Base-by-base conservation (phyloP, 2,329 filamentous ascomycete species). In the Clarireedia paspali region DNA sequence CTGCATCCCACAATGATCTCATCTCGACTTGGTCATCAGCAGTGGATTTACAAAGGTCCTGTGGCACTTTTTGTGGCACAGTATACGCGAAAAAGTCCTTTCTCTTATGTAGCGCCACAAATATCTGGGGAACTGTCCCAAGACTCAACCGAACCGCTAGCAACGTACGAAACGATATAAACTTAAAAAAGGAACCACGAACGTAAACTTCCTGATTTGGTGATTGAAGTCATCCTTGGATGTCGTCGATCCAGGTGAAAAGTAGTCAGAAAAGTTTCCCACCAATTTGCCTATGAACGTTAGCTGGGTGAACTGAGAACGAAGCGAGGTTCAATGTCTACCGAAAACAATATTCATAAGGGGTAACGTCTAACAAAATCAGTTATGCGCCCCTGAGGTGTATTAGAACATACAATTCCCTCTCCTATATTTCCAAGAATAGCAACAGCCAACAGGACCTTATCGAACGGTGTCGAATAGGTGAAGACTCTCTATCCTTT, bases 321-420 rank as follows among this genome's bases (percentile, higher is more conserved):
- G 20, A n/a, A 20, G 27, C 15, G 17, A 2, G 27, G 4, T 1
- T n/a, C 5, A 65, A 27, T 17, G 12, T 66, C 64, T 69, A 75
- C 78, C 80, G 64, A 83, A 82, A 14, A 82, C 71, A 12, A 83
- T 74, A 55, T 82, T 84, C 75, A 84, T 80, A 48, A 84, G 62
- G 0, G 81, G 81, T 47, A 84, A 67, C 1, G 80, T 83, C 72
- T 74, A 55, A 10, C 40, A 17, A 50, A 24, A 20, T 34, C 14
- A 27, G 36, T 52, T 14, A 30, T 2, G 17, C 39, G 27, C 38
- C 9, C 3, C 6, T 26, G n/a, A 24, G 9, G 20, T 20, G 3
- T 10, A 51, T 45, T 7, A 15, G 17, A 47, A 59, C 62, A 48
- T 63, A 65, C 64, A 36, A 60, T 52, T 26, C 66, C 66, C 42